These are phyloP conservation scores for Vaccinium corymbosum DNA, from an alignment of 148 eudicot species.

Conservation along the genomic window DNA sequence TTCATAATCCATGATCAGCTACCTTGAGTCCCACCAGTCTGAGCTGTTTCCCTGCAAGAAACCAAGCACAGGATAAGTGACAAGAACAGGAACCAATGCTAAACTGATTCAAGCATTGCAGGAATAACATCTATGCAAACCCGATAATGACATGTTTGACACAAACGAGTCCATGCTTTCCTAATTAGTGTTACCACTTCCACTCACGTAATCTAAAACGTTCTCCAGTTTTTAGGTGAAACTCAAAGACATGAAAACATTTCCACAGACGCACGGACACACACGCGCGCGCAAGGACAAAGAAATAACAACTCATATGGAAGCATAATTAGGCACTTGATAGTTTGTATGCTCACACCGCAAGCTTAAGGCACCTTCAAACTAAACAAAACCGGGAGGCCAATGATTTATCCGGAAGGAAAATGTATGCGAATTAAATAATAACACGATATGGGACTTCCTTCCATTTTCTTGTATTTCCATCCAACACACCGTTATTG, in stretches of 20 bases:
- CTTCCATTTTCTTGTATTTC: not conserved
- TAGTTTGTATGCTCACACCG: not conserved
- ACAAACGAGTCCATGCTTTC: not conserved
- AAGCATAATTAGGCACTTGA: not conserved
- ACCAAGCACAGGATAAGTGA: conserved; percentile 6
- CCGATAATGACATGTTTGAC: not conserved
- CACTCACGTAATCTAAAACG: not conserved
- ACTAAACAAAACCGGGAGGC: not conserved
- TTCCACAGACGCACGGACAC: not conserved
- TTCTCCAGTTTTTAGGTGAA: not conserved
- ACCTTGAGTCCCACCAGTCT: conserved; percentile 66
- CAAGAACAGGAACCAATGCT: not conserved
- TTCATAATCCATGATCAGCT: conserved; percentile 14
- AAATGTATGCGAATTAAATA: not conserved
- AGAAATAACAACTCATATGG: not conserved
- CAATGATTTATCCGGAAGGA: not conserved
- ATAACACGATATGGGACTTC: not conserved
- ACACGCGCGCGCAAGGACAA: not conserved
- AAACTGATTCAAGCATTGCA: not conserved
- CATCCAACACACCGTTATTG: not conserved
- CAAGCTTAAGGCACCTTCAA: not conserved
- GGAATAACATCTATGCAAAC: not conserved
- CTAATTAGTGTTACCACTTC: not conserved
- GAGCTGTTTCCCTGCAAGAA: conserved; percentile 59
- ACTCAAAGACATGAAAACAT: not conserved